These are phyloP conservation scores for Amanita muscaria DNA, from an alignment of 768 basidiomycete species.

Conservation along the genomic window DNA sequence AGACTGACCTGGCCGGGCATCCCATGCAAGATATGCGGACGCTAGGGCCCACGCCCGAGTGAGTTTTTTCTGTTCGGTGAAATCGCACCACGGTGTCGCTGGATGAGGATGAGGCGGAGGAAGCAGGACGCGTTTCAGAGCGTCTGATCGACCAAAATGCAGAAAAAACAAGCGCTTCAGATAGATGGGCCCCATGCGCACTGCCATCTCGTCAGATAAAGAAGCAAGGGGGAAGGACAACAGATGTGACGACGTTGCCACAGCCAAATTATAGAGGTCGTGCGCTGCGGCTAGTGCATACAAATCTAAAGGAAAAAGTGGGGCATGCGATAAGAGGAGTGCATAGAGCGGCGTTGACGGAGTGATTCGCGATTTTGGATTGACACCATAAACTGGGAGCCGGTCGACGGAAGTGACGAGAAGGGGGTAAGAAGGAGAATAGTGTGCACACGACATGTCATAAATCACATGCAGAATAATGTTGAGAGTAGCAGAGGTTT, in stretches of 20 bases:
- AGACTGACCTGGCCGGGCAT: conserved; percentile 63
- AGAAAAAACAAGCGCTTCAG: conserved; percentile 77
- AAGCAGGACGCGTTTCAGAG: conserved; percentile 68
- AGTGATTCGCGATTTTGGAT: conserved; percentile 35
- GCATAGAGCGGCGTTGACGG: conserved; percentile 49
- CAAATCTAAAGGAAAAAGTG: conserved; percentile 58
- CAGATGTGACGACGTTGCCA: conserved; percentile 65
- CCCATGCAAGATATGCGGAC: conserved; percentile 78
- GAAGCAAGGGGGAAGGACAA: conserved; percentile 61
- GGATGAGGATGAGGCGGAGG: conserved; percentile 70
- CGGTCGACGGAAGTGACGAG: conserved; percentile 48
- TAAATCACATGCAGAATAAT: conserved; percentile 68
- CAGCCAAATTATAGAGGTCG: conserved; percentile 66
- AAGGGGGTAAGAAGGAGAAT: conserved; percentile 56
- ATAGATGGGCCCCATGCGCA: conserved; percentile 65
- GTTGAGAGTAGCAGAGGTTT: conserved; percentile 57
- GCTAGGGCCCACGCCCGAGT: conserved; percentile 79
- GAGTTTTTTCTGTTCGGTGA: conserved; percentile 68
- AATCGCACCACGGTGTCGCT: conserved; percentile 62
- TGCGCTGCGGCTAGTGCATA: conserved; percentile 63
- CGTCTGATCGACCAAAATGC: conserved; percentile 76
- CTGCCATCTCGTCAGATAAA: conserved; percentile 62
- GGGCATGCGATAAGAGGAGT: conserved; percentile 58
- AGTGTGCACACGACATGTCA: conserved; percentile 65
- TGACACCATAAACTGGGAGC: conserved; percentile 53